Percentiles rank a stretch among this genome's conserved stretches.
phyloP scores from a whole-genome alignment of 257 asterid species.

The Galeopsis tetrahit region DNA sequence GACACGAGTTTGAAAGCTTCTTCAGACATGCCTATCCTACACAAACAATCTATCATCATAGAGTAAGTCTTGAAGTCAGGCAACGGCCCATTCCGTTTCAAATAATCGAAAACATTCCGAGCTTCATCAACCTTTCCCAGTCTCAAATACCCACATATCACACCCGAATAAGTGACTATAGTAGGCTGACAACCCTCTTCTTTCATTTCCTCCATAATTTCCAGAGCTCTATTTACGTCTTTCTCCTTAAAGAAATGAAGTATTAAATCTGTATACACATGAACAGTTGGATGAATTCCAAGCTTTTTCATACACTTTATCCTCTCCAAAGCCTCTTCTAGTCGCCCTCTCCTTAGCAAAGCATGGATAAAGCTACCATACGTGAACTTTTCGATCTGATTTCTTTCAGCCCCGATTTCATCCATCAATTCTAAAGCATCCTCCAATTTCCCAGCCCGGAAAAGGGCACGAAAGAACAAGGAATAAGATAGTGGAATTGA shows the following conservation, averaged over 20 bases:
- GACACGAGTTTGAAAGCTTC: conserved; percentile 64
- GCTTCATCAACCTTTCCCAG: conserved; percentile 62
- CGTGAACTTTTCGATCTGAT: conserved; percentile 57
- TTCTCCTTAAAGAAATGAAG: conserved; percentile 65
- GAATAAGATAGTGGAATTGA: conserved; percentile 65
- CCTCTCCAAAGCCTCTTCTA: conserved; percentile 69
- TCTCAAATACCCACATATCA: conserved; percentile 76
- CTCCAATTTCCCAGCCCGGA: conserved; percentile 74
- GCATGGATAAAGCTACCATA: conserved; percentile 82
- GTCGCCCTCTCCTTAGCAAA: conserved; percentile 53
- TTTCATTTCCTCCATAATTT: conserved; percentile 67
- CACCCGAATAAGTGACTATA: conserved; percentile 69
- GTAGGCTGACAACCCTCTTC: conserved; percentile 62
- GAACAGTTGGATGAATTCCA: conserved; percentile 67
- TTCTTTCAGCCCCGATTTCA: conserved; percentile 56
- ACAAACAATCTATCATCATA: conserved; percentile 71
- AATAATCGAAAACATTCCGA: conserved; percentile 54
- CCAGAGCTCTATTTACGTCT: conserved; percentile 53
- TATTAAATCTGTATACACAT: conserved; percentile 72
- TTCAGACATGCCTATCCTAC: conserved; percentile 71
- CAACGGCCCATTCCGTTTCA: conserved; percentile 58
- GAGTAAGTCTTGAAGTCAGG: conserved; percentile 90
- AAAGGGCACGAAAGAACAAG: conserved; percentile 68
- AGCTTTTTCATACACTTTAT: conserved; percentile 62
- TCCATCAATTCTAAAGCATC: conserved; percentile 60